These are phyloP conservation scores for Fusarium verrucosum DNA, from an alignment of 2,329 filamentous ascomycete species.

Conservation along the genomic window DNA sequence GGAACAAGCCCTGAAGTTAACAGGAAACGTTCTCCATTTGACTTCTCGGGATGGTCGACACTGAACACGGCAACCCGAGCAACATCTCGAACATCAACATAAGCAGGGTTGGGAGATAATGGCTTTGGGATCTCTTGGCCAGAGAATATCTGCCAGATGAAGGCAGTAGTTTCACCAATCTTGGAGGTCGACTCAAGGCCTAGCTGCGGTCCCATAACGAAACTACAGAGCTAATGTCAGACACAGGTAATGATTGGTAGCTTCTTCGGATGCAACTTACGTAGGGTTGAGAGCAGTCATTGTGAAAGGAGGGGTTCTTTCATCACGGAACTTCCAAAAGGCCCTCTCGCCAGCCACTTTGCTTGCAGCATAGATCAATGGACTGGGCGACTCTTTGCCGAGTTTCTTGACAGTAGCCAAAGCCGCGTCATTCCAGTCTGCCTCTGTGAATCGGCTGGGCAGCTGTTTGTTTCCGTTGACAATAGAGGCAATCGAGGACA, in stretches of 20 bases:
- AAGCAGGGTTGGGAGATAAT: constrained; percentile 11
- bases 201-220: constrained; percentile 40
- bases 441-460: constrained; percentile 34
- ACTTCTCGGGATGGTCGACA: constrained; percentile 31
- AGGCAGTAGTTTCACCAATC: constrained; percentile 31
- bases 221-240: constrained; percentile 16
- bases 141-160: constrained; percentile 38
- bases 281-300: constrained; percentile 40
- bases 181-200: constrained; percentile 33
- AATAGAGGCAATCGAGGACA: constrained; percentile 41
- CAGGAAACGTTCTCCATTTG: constrained; percentile 35
- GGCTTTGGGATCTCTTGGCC: constrained; percentile 38
- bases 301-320: constrained; percentile 32
- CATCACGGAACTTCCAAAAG: constrained; percentile 39
- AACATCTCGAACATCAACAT: constrained; percentile 40
- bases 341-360: constrained; percentile 38
- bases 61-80: constrained; percentile 38
- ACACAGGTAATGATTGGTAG: rapidly evolving
- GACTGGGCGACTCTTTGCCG: constrained; percentile 30
- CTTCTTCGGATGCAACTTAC: constrained; percentile 9
- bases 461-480: background rate
- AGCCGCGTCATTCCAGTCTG: constrained; percentile 38
- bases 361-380: constrained; percentile 38
- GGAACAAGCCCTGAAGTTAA: constrained; percentile 28
- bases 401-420: constrained; percentile 29